Conservation (phyloP, 2,329 filamentous ascomycete genomes). For the Paraphaeosphaeria minitans region DNA sequence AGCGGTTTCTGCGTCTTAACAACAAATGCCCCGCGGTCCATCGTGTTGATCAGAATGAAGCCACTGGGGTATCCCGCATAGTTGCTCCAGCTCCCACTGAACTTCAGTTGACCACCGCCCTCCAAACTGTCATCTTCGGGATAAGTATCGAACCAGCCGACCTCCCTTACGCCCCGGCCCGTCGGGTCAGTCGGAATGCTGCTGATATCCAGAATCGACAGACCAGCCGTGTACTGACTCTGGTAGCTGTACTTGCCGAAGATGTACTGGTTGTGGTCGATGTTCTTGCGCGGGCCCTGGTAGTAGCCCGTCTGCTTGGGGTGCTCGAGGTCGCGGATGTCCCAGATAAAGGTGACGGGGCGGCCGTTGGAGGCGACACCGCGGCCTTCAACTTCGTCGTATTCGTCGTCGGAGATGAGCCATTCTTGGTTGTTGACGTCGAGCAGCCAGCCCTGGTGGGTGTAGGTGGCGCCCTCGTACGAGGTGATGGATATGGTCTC, state of each 20-base stretch:
- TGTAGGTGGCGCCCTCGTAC: constrained; percentile 61
- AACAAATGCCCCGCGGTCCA: constrained; percentile 46
- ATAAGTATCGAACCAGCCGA: constrained; percentile 51
- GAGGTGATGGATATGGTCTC: constrained; percentile 60
- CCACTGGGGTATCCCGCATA: constrained; percentile 46
- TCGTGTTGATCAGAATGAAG: constrained; percentile 45
- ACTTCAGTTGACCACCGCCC: constrained; percentile 43
- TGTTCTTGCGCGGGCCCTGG: constrained; percentile 43
- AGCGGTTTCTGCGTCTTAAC: constrained; percentile 32
- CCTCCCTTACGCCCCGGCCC: constrained; percentile 45
- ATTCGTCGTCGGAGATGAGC: constrained; percentile 41
- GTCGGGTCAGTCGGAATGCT: constrained; percentile 47
- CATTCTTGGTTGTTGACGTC: constrained; percentile 42
- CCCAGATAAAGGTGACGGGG: constrained; percentile 43
- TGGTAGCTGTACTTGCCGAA: constrained; percentile 49
- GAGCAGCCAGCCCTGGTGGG: constrained; percentile 64
- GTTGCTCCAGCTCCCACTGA: constrained; percentile 50
- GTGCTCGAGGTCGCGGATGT: constrained; percentile 39
- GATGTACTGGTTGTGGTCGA: constrained; percentile 55
- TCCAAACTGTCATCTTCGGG: constrained; percentile 46
- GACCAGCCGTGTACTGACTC: constrained; percentile 48
- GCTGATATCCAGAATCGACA: constrained; percentile 48
- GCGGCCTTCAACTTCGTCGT: constrained; percentile 36
- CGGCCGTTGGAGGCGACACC: constrained; percentile 39
- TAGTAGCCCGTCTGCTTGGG: constrained; percentile 50